phyloP scores from a whole-genome alignment of 129 eudicot species.

The Saposhnikovia divaricata region DNA sequence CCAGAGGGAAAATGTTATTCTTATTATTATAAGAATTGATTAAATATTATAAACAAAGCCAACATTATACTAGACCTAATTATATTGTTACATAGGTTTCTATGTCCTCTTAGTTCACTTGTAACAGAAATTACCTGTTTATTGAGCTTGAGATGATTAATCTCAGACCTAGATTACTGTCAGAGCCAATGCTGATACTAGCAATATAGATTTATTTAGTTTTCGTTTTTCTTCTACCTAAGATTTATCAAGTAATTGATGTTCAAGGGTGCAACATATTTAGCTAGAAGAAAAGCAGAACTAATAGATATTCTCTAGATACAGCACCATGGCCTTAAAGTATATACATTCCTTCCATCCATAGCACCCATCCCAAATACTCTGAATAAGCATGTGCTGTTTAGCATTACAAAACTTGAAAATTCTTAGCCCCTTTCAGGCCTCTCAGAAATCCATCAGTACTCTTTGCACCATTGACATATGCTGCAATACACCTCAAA shows the following conservation, averaged over 20 bases:
- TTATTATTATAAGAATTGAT: background rate
- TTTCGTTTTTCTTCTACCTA: background rate
- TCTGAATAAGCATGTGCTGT: background rate
- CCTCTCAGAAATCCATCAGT: background rate
- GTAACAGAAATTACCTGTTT: background rate
- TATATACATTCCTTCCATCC: background rate
- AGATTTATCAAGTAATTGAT: background rate
- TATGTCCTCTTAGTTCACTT: background rate
- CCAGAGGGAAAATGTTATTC: background rate
- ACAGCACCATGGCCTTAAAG: background rate
- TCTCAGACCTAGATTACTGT: background rate
- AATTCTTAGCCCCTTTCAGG: background rate
- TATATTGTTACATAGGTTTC: background rate
- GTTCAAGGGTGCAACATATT: background rate
- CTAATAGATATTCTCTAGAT: background rate
- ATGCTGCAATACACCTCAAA: background rate
- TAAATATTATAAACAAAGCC: background rate
- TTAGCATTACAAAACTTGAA: background rate
- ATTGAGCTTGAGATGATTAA: background rate
- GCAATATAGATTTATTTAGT: background rate
- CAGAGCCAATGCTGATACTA: background rate
- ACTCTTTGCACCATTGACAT: background rate
- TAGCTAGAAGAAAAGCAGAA: background rate
- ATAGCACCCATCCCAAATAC: background rate
- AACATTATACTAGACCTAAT: background rate